phyloP scores from a whole-genome alignment of 345 rosid genomes.

The Gossypioides kirkii region DNA sequence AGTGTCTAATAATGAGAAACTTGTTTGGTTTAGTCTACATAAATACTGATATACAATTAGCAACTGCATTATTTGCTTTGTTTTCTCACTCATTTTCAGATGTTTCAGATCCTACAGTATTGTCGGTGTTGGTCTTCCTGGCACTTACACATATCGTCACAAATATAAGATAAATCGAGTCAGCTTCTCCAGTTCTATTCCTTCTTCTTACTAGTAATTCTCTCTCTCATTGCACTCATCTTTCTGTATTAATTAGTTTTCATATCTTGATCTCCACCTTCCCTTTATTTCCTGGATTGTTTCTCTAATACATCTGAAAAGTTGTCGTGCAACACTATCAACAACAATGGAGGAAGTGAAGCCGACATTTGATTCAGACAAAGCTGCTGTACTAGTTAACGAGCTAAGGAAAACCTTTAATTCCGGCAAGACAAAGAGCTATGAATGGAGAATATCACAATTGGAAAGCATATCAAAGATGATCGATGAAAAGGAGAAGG shows the following conservation, averaged over 20 bases:
- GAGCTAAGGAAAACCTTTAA: constrained; percentile 48
- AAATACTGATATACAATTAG: neutral
- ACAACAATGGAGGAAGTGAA: constrained; percentile 19
- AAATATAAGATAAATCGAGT: constrained; percentile 8
- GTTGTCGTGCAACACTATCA: constrained; percentile 25
- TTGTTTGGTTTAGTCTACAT: neutral
- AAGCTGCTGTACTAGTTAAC: constrained; percentile 46
- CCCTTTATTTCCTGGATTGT: neutral
- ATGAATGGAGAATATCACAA: constrained; percentile 76
- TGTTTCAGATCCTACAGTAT: neutral
- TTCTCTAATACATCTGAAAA: neutral
- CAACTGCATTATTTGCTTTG: neutral
- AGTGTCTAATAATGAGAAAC: neutral
- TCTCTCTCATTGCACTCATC: neutral
- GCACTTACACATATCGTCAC: neutral
- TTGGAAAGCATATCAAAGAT: constrained; percentile 46
- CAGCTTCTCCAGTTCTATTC: neutral
- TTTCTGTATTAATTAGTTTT: neutral
- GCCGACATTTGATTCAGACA: constrained; percentile 25
- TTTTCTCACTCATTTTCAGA: neutral
- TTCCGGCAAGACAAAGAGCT: constrained; percentile 61
- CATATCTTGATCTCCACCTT: neutral
- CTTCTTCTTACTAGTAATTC: constrained; percentile 7
- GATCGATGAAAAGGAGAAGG: constrained; percentile 64
- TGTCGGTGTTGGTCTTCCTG: neutral